Conservation (phyloP, 2,329 filamentous ascomycete genomes). For the Fusarium hostae region DNA sequence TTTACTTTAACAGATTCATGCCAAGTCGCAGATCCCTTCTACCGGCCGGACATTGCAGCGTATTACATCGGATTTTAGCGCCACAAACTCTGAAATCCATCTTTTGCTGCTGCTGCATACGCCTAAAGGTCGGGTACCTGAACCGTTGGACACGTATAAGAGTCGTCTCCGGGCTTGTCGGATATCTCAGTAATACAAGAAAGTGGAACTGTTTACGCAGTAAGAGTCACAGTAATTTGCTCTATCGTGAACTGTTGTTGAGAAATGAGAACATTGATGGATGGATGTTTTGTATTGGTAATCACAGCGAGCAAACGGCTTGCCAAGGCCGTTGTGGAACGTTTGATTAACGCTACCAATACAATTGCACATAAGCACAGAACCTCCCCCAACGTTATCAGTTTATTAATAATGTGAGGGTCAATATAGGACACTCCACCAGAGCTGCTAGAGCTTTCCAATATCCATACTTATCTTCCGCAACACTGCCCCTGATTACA, state of each 20-base stretch:
- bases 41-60: slow-evolving; percentile 14
- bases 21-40: slow-evolving; percentile 14
- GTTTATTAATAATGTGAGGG: not conserved
- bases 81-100: not conserved
- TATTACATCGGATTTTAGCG: slow-evolving; percentile 29
- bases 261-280: slow-evolving; percentile 4
- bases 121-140: slow-evolving; percentile 11
- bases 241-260: not conserved
- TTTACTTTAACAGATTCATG: slow-evolving; percentile 22
- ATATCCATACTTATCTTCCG: not conserved
- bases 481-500: not conserved
- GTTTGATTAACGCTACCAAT: not conserved
- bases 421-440: not conserved
- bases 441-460: not conserved
- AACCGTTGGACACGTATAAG: not conserved
- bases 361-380: slow-evolving; percentile 22
- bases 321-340: slow-evolving; percentile 4
- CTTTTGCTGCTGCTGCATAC: not conserved
- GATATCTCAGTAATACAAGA: not conserved
- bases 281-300: slow-evolving; percentile 15
- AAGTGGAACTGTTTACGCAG: slow-evolving; percentile 9
- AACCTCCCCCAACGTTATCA: slow-evolving; percentile 19
- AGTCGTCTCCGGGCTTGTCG: not conserved
- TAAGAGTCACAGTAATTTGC: slow-evolving; percentile 12
- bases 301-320: not conserved